A percentile compares a stretch with the other conserved stretches of the same genome.
Conservation (phyloP, 495 filamentous ascomycete genomes). For the Apodospora peruviana region DNA sequence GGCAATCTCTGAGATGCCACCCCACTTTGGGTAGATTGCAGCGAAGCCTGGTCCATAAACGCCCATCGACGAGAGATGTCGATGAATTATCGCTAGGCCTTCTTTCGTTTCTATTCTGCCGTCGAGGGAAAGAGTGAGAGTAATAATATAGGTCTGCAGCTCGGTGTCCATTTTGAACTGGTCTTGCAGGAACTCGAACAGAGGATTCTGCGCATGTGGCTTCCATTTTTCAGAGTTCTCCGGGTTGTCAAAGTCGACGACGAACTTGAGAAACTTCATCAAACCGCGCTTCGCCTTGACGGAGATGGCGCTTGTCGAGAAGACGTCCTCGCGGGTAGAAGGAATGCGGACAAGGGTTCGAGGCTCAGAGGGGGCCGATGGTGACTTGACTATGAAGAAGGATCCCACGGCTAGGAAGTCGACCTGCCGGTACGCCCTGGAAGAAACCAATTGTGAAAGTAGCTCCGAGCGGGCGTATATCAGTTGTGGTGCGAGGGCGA, state of each 20-base stretch:
- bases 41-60: conserved; percentile 82
- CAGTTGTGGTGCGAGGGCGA: conserved; percentile 79
- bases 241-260: conserved; percentile 53
- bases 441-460: conserved; percentile 73
- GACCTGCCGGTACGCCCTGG: conserved; percentile 78
- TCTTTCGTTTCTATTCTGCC: conserved; percentile 51
- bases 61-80: conserved; percentile 82
- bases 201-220: conserved; percentile 36
- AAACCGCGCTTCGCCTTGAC: conserved; percentile 71
- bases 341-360: conserved; percentile 59
- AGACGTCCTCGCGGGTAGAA: conserved; percentile 81
- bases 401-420: conserved; percentile 93
- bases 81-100: conserved; percentile 63
- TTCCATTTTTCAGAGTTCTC: conserved; percentile 39
- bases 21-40: conserved; percentile 84
- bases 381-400: conserved; percentile 70
- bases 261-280: conserved; percentile 86
- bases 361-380: conserved; percentile 14
- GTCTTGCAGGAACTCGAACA: conserved; percentile 59
- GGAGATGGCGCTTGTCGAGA: conserved; percentile 64
- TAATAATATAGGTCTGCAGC: conserved; percentile 66
- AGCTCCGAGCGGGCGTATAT: conserved; percentile 79
- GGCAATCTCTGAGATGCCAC: conserved; percentile 82
- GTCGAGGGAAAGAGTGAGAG: conserved; percentile 70
- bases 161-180: conserved; percentile 68